Evolutionary conservation across 2,329 filamentous ascomycete genomes (phyloP), one percentile per base, ranked within the genome.

Genomic region (Aspergillus jensenii): DNA sequence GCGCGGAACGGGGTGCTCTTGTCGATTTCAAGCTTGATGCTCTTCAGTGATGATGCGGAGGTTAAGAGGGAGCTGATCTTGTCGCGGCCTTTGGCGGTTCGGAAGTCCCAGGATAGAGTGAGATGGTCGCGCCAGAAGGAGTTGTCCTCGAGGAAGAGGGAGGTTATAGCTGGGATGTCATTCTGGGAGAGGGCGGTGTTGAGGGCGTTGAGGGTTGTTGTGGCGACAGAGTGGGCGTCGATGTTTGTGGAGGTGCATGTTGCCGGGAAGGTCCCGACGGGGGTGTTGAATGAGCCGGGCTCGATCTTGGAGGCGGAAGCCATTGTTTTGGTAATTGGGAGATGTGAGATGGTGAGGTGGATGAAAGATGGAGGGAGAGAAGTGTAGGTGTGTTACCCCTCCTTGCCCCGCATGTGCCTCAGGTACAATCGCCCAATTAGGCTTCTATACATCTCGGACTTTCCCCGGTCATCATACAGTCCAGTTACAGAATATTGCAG

Each of bases 71-170:
- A 56, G 14, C 45, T 41, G 45, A 84, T 79, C 31, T 73, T 74
- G 50, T 77, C 62, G 47, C 70, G 67, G 12, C 79, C 78, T 61
- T 81, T 79, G n/a, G 82, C 64, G 0, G 84, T 87, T 37, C 77
- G 81, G 23, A 85, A 76, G 35, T 83, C 78, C 79, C 83, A 86
- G 0, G 81, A 80, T 9, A 87, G 65, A 6, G 75, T 79, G 3
- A 87, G 76, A 54, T 86, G 81, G 64, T 87, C 85, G 39, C 84
- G 76, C 83, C 83, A 87, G 66, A 81, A 85, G 21, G 79, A 76
- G 39, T 81, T 77, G 11, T 81, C 76, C 11, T 80, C 71, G 3
- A 81, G 63, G 62, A 86, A 85, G 0, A 85, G 74, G 4, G 70
- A 60, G 0, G 74, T 69, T 6, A 79, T 37, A 0, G 35, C 67